Conservation (phyloP, 768 basidiomycete species). For the Termitomyces sp. region DNA sequence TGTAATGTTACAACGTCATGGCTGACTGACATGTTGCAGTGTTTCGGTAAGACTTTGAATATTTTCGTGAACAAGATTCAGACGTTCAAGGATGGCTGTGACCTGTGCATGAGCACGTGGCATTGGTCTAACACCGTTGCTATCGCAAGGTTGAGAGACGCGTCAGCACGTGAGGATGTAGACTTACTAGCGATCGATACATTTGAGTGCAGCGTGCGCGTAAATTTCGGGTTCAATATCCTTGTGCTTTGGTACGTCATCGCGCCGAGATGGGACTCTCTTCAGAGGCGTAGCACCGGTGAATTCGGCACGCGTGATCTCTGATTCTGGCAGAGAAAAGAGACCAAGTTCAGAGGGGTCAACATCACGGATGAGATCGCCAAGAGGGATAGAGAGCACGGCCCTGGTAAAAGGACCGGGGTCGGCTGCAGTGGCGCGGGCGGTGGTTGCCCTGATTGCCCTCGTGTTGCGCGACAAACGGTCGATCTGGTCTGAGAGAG, state of each 20-base stretch:
- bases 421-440: slow-evolving; percentile 22
- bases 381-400: slow-evolving; percentile 57
- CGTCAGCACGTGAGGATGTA: neutral
- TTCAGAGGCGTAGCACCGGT: slow-evolving; percentile 68
- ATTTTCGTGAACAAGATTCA: slow-evolving; percentile 33
- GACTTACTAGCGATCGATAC: slow-evolving; percentile 73
- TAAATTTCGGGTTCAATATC: slow-evolving; percentile 73
- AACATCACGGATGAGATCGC: slow-evolving; percentile 77
- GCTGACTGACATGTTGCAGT: slow-evolving; percentile 27
- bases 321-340: slow-evolving; percentile 50
- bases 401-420: slow-evolving; percentile 59
- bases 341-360: slow-evolving; percentile 78
- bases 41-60: slow-evolving; percentile 30
- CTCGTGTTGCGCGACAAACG: slow-evolving; percentile 51
- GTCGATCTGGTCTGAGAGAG: slow-evolving; percentile 67
- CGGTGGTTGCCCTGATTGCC: slow-evolving; percentile 45
- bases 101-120: slow-evolving; percentile 45
- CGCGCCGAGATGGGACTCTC: slow-evolving; percentile 35
- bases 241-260: slow-evolving; percentile 30
- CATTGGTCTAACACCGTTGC: slow-evolving; percentile 45
- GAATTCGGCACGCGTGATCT: slow-evolving; percentile 64
- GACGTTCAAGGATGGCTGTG: slow-evolving; percentile 34
- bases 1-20: neutral
- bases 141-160: slow-evolving; percentile 14
- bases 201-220: slow-evolving; percentile 71